phyloP scores from a whole-genome alignment of 768 basidiomycete genomes.

The Lyophyllum decastes region DNA sequence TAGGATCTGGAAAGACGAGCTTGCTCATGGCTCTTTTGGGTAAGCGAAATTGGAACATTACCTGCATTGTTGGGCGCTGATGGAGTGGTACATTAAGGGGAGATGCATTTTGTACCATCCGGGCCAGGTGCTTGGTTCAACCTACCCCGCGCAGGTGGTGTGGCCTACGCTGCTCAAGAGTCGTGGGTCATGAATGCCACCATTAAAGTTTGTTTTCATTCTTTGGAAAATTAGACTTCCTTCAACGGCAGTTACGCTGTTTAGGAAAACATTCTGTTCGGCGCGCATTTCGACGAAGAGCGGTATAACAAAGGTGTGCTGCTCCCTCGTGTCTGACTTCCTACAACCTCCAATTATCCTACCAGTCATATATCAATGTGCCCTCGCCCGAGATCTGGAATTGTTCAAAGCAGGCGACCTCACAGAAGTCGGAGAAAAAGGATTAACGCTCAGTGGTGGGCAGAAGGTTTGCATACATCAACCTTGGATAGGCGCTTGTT shows the following conservation, averaged over 20 bases:
- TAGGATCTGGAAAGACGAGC: conserved; percentile 57
- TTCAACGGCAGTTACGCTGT: background rate
- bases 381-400: conserved; percentile 68
- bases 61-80: background rate
- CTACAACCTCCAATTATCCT: background rate
- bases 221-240: background rate
- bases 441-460: conserved; percentile 54
- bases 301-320: conserved; percentile 58
- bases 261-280: conserved; percentile 81
- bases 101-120: conserved; percentile 63
- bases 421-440: conserved; percentile 74
- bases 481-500: background rate
- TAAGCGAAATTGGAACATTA: conserved; percentile 9
- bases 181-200: conserved; percentile 84
- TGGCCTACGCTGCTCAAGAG: conserved; percentile 82
- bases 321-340: background rate
- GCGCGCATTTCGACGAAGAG: conserved; percentile 69
- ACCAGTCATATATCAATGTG: conserved; percentile 66
- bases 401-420: conserved; percentile 66
- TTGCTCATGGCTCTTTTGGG: conserved; percentile 64
- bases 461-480: conserved; percentile 29
- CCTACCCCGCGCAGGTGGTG: conserved; percentile 65
- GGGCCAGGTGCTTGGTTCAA: conserved; percentile 62
- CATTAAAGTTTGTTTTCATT: conserved; percentile 42
- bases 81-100: conserved; percentile 34